phyloP scores from a whole-genome alignment of 345 rosid genomes.

The Viola odorata region DNA sequence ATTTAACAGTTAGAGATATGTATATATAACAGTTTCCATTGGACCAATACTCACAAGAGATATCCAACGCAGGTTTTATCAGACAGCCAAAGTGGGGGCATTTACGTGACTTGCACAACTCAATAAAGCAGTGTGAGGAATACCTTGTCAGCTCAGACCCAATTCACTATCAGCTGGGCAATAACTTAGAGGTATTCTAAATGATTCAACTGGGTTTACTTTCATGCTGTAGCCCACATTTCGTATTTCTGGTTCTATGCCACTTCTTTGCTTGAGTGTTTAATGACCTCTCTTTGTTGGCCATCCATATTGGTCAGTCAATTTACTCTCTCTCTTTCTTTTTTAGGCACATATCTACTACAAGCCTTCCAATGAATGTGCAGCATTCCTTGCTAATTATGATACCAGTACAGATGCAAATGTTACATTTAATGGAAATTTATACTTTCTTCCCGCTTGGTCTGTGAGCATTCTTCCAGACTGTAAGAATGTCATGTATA shows the following conservation, averaged over 20 bases:
- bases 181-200: slow-evolving; percentile 38
- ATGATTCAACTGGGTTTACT: background rate
- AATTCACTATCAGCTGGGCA: slow-evolving; percentile 32
- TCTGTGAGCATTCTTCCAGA: slow-evolving; percentile 73
- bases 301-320: background rate
- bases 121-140: slow-evolving; percentile 54
- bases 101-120: slow-evolving; percentile 47
- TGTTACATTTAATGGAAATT: slow-evolving; percentile 42
- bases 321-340: background rate
- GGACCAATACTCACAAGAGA: background rate
- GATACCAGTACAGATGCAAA: slow-evolving; percentile 37
- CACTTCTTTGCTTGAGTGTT: background rate
- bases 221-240: background rate
- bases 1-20: background rate
- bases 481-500: slow-evolving; percentile 48
- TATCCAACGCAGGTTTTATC: slow-evolving; percentile 37
- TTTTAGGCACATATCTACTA: slow-evolving; percentile 56
- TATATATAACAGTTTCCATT: background rate
- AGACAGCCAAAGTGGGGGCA: slow-evolving; percentile 75
- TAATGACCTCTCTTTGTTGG: background rate
- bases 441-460: slow-evolving; percentile 62
- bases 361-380: slow-evolving; percentile 44
- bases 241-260: background rate
- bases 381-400: slow-evolving; percentile 59
- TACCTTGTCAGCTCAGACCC: slow-evolving; percentile 49